Percentiles rank a stretch among this genome's conserved stretches.
Conservation (phyloP, 2,329 filamentous ascomycete species). For the Ceratocystis cacaofunesta region DNA sequence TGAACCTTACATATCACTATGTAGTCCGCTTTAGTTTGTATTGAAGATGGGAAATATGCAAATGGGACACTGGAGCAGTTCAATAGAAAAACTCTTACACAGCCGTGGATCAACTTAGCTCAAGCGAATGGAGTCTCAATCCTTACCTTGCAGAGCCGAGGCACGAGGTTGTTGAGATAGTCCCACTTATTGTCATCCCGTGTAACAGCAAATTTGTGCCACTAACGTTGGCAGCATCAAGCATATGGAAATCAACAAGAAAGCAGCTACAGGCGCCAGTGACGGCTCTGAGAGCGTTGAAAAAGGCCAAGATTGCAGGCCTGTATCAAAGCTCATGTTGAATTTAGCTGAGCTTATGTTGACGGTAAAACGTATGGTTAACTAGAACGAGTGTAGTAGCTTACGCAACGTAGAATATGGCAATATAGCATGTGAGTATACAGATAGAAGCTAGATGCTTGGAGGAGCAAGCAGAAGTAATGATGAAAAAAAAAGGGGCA, state of each 20-base stretch:
- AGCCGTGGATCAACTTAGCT: background rate
- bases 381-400: background rate
- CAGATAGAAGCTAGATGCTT: too few relatives aligned
- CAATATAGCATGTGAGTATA: too few relatives aligned
- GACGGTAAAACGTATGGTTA: background rate
- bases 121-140: background rate
- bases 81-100: background rate
- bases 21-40: too few relatives aligned
- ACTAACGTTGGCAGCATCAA: background rate
- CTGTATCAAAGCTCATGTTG: background rate
- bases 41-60: too few relatives aligned
- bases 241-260: background rate
- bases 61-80: background rate
- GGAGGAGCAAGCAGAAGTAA: too few relatives aligned
- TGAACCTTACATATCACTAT: too few relatives aligned
- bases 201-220: background rate
- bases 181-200: background rate
- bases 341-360: too few relatives aligned
- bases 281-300: background rate
- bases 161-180: background rate
- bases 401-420: too few relatives aligned
- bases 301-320: background rate
- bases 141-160: background rate
- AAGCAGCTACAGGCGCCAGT: background rate
- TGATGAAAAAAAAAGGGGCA: too few relatives aligned